These are phyloP conservation scores for Claviceps sp. DNA, from an alignment of 2,329 filamentous ascomycete species.

Conservation along the genomic window DNA sequence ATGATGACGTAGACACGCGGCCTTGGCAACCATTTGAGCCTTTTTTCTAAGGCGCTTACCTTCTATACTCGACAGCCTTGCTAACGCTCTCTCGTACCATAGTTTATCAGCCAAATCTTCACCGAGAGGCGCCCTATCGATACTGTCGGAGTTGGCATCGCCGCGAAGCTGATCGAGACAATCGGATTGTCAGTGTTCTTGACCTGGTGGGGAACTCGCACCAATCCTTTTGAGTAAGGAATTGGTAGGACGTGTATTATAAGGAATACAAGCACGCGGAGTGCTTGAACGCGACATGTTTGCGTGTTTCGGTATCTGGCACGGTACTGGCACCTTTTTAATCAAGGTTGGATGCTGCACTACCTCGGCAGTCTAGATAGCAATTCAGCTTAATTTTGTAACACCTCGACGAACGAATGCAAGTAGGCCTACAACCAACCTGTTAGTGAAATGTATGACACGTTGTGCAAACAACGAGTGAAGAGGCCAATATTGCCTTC, in stretches of 20 bases:
- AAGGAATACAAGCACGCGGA: not conserved
- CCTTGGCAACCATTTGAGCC: not conserved
- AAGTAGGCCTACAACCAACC: not conserved
- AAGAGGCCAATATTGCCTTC: too few relatives aligned
- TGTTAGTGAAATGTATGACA: not conserved
- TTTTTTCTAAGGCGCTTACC: not conserved
- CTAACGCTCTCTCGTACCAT: not conserved
- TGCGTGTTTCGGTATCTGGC: not conserved
- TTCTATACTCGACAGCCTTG: not conserved
- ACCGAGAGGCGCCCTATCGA: conserved; percentile 87
- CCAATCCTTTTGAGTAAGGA: conserved; percentile 71
- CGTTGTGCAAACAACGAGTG: not conserved
- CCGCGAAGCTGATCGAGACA: conserved; percentile 83
- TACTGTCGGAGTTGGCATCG: conserved; percentile 71
- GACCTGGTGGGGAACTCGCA: conserved; percentile 95
- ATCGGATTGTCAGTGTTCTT: conserved; percentile 84
- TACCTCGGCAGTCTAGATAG: conserved; percentile 1
- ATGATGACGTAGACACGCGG: not conserved
- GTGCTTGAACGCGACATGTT: not conserved
- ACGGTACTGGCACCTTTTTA: not conserved
- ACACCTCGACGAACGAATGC: not conserved
- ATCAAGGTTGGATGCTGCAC: not conserved
- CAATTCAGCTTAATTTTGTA: not conserved
- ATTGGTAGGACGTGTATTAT: not conserved
- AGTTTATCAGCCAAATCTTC: conserved; percentile 80